A percentile compares a stretch with the other conserved stretches of the same genome.
phyloP scores from a whole-genome alignment of 768 basidiomycete species.

The Mrakia blollopis region DNA sequence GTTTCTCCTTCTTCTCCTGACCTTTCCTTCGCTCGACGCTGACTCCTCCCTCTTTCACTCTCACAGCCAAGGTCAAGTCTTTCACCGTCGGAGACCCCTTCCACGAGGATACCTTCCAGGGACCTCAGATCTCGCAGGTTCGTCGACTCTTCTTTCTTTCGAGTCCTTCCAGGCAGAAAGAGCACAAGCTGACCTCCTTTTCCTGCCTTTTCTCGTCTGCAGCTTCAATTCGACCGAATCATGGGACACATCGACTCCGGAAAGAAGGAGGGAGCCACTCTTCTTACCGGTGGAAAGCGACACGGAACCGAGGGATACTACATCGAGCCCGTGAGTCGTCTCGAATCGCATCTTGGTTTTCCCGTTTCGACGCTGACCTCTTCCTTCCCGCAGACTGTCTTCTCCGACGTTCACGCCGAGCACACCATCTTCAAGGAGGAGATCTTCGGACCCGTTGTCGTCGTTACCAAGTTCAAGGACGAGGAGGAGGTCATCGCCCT shows the following conservation, averaged over 20 bases:
- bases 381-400: constrained; percentile 47
- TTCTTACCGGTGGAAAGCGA: constrained; percentile 63
- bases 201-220: neutral
- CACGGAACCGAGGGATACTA: constrained; percentile 67
- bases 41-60: no score
- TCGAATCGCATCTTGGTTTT: neutral
- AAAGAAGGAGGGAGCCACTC: constrained; percentile 56
- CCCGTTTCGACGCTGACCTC: neutral
- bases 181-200: neutral
- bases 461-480: constrained; percentile 72
- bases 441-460: constrained; percentile 82
- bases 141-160: no score
- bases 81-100: constrained; percentile 69
- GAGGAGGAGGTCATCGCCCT: constrained; percentile 76
- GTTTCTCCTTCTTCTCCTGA: no score
- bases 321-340: constrained; percentile 57
- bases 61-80: constrained; percentile 47
- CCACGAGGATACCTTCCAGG: constrained; percentile 56
- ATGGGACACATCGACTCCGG: constrained; percentile 74
- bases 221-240: constrained; percentile 46
- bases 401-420: constrained; percentile 39
- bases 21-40: no score
- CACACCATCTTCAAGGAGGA: constrained; percentile 72
- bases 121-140: constrained; percentile 62
- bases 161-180: neutral